Evolutionary conservation across 2,329 filamentous ascomycete species (phyloP).

Genomic region (Macrophomina phaseolina): DNA sequence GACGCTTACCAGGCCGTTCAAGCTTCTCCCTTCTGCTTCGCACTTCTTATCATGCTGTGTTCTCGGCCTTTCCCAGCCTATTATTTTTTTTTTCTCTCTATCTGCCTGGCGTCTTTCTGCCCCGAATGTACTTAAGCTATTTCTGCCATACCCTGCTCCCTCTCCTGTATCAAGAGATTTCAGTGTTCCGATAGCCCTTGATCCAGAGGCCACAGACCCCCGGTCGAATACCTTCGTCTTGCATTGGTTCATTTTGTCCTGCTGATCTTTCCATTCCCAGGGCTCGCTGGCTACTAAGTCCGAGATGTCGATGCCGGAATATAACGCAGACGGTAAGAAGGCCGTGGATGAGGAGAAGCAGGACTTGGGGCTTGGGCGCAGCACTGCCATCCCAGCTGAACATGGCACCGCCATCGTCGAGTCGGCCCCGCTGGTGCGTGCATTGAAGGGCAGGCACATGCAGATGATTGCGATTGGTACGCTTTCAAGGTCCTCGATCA

Average conservation of each 20-base stretch:
- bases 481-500: neutral
- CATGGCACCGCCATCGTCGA: conserved; percentile 1
- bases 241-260: neutral
- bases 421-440: conserved; percentile 26
- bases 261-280: neutral
- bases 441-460: conserved; percentile 63
- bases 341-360: neutral
- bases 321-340: neutral
- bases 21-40: too few relatives aligned
- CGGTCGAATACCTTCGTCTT: too few relatives aligned
- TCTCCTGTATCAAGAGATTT: too few relatives aligned
- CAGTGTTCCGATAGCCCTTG: neutral
- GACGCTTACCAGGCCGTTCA: too few relatives aligned
- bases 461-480: conserved; percentile 65
- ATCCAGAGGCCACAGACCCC: too few relatives aligned
- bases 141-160: neutral
- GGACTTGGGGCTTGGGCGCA: neutral
- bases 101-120: neutral
- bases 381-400: neutral
- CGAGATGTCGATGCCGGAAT: neutral
- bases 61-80: neutral
- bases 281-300: too few relatives aligned
- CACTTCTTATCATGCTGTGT: neutral
- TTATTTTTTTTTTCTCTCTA: neutral
- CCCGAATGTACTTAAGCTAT: neutral